Conservation (phyloP, 208 protist species). For the Sergeia podlipaevii region DNA sequence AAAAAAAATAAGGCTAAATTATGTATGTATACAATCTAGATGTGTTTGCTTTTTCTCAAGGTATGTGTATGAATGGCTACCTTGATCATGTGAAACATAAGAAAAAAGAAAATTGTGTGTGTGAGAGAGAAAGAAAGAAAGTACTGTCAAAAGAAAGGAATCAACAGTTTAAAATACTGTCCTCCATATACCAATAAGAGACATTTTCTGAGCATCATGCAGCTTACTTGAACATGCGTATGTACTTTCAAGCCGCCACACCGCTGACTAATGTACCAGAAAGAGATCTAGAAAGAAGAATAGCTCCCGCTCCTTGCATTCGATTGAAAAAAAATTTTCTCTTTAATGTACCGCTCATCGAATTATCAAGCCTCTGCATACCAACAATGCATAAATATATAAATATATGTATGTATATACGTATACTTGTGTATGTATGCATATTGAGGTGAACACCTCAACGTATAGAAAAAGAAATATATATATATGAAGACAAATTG, state of each 20-base stretch:
- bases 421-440: slow-evolving; percentile 6
- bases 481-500: slow-evolving; percentile 10
- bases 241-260: no score
- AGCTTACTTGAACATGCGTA: slow-evolving; percentile 5
- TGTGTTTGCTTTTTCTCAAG: no score
- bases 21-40: background rate
- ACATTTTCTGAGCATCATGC: slow-evolving; percentile 8
- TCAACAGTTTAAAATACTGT: background rate
- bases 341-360: background rate
- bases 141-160: no score
- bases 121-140: slow-evolving; percentile 7
- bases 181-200: background rate
- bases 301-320: no score
- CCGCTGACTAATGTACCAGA: no score
- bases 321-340: slow-evolving; percentile 16
- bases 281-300: slow-evolving; percentile 4
- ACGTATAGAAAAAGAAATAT: background rate
- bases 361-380: no score
- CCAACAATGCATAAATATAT: no score
- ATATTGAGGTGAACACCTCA: background rate
- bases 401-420: slow-evolving; percentile 8
- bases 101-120: background rate
- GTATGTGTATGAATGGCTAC: background rate
- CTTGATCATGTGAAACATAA: background rate
- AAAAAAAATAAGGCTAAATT: background rate